phyloP scores from a whole-genome alignment of 2,329 filamentous ascomycete species.

The Byssoonygena ceratinophila region DNA sequence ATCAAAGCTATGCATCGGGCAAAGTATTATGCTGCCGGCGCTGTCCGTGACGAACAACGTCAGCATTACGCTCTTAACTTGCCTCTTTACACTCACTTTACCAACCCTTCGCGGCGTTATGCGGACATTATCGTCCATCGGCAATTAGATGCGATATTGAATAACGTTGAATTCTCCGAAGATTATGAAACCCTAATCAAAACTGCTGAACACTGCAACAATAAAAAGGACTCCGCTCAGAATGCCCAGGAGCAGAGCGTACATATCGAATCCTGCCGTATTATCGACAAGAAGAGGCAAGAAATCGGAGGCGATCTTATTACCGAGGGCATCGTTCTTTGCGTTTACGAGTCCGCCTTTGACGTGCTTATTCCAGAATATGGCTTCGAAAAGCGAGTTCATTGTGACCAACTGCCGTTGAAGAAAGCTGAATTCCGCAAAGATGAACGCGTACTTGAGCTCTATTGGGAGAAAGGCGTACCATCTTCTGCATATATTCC shows the following conservation, averaged over 20 bases:
- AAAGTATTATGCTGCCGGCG: slow-evolving; percentile 84
- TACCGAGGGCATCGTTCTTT: slow-evolving; percentile 88
- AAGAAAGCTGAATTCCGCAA: slow-evolving; percentile 99
- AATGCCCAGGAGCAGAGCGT: slow-evolving; percentile 97
- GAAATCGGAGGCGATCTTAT: slow-evolving; percentile 84
- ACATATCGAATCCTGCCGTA: slow-evolving; percentile 92
- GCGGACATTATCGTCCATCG: slow-evolving; percentile 92
- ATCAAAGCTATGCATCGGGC: slow-evolving; percentile 93
- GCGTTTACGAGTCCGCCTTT: slow-evolving; percentile 96
- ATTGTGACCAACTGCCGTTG: slow-evolving; percentile 92
- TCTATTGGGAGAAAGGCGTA: slow-evolving; percentile 99
- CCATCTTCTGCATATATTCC: slow-evolving; percentile 92
- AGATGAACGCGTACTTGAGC: slow-evolving; percentile 82
- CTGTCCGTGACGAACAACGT: slow-evolving; percentile 64
- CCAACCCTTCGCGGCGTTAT: slow-evolving; percentile 86
- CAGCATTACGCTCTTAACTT: slow-evolving; percentile 88
- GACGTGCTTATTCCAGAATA: slow-evolving; percentile 96
- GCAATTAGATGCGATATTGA: slow-evolving; percentile 77
- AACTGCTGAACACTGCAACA: slow-evolving; percentile 92
- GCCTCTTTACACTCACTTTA: slow-evolving; percentile 94
- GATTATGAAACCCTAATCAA: slow-evolving; percentile 81
- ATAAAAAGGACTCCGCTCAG: slow-evolving; percentile 96
- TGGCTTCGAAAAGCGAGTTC: slow-evolving; percentile 97
- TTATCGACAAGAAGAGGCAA: slow-evolving; percentile 84
- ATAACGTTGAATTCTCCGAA: slow-evolving; percentile 73